Evolutionary conservation across 2,329 filamentous ascomycete genomes (phyloP).

Genomic region (Monilinia vaccinii-corymbosi): DNA sequence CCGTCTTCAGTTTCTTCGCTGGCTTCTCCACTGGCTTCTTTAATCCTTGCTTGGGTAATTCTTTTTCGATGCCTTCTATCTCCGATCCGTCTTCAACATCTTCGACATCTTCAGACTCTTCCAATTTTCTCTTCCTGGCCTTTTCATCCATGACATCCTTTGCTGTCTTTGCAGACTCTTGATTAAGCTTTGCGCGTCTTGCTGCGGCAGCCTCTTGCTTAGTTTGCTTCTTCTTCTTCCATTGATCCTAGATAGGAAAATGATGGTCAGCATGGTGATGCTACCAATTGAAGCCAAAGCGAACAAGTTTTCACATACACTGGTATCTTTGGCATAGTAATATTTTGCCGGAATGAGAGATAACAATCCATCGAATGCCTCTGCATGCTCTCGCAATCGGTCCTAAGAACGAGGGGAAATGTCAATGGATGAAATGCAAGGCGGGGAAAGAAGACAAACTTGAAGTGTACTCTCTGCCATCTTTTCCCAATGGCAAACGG

Average conservation of each 20-base stretch:
- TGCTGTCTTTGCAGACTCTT: constrained; percentile 80
- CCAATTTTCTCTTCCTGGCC: constrained; percentile 72
- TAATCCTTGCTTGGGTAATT: constrained; percentile 56
- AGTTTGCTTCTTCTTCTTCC: constrained; percentile 90
- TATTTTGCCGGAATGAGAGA: constrained; percentile 63
- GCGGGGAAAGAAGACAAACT: constrained; percentile 22
- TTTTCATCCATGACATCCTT: constrained; percentile 88
- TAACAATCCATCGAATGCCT: constrained; percentile 43
- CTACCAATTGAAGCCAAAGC: not conserved
- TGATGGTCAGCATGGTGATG: constrained; percentile 12
- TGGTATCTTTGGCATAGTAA: constrained; percentile 62
- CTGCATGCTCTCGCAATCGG: constrained; percentile 39
- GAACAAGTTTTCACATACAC: constrained; percentile 39
- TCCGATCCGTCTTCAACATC: constrained; percentile 22
- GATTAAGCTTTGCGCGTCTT: constrained; percentile 82
- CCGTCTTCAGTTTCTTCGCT: constrained; percentile 46
- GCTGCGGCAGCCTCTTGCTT: constrained; percentile 78
- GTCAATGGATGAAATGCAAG: constrained; percentile 12
- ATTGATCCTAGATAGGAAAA: constrained; percentile 61
- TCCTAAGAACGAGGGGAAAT: constrained; percentile 32
- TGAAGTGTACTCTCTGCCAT: constrained; percentile 30
- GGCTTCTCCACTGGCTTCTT: constrained; percentile 37
- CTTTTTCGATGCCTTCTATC: constrained; percentile 43
- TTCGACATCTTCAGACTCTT: constrained; percentile 45
- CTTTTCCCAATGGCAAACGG: constrained; percentile 1